Conservation (phyloP, 441 rosid species). For the Iberis amara region DNA sequence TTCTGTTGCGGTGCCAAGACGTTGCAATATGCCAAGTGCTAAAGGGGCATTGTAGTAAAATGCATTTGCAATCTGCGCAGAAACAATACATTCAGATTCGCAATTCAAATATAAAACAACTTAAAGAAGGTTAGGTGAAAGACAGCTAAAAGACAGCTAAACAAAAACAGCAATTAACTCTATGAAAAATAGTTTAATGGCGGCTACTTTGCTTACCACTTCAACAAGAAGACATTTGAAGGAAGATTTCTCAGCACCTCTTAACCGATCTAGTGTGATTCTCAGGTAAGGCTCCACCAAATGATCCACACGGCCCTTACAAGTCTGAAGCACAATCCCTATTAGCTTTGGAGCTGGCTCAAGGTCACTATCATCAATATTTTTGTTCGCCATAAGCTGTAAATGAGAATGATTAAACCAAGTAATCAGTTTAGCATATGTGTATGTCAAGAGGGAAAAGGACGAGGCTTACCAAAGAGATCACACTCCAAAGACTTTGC, state of each 20-base stretch:
- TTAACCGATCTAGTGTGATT: slow-evolving; percentile 73
- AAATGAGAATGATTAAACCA: slow-evolving; percentile 19
- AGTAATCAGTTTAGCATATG: background rate
- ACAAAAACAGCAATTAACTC: background rate
- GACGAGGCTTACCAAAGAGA: slow-evolving; percentile 63
- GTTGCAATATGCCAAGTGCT: slow-evolving; percentile 69
- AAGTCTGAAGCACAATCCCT: slow-evolving; percentile 86
- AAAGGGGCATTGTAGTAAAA: slow-evolving; percentile 77
- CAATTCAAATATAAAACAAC: slow-evolving; percentile 12
- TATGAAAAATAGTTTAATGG: slow-evolving; percentile 12
- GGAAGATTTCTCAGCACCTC: slow-evolving; percentile 64
- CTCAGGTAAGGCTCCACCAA: slow-evolving; percentile 92
- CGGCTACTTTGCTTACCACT: slow-evolving; percentile 58
- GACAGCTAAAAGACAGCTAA: slow-evolving; percentile 7
- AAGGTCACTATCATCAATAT: slow-evolving; percentile 81
- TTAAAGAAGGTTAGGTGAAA: background rate
- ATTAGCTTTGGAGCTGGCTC: slow-evolving; percentile 96
- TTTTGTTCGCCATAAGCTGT: slow-evolving; percentile 78
- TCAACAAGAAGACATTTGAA: slow-evolving; percentile 90
- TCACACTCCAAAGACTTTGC: slow-evolving; percentile 88
- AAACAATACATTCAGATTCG: slow-evolving; percentile 18
- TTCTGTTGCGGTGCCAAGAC: slow-evolving; percentile 65
- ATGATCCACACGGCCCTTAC: slow-evolving; percentile 93
- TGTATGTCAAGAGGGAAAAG: background rate
- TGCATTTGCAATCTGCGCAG: slow-evolving; percentile 77